Evolutionary conservation across 306 rosid genomes (phyloP), one percentile per base, ranked within the genome.

Genomic region (Pyrus pyrifolia): DNA sequence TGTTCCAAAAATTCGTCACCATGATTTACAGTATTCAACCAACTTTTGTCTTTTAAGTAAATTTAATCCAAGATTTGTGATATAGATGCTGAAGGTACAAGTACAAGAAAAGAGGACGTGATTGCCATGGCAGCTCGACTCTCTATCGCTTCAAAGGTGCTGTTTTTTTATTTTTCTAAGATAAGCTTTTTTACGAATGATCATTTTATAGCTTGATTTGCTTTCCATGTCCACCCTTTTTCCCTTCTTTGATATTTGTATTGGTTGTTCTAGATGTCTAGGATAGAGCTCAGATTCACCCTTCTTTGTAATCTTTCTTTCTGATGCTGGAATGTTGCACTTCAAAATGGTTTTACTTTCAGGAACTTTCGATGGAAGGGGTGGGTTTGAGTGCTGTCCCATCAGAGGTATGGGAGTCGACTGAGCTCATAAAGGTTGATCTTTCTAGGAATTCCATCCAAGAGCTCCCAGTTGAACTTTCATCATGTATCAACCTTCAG

Each of bases 321-420:
- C 62, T 4, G 6, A 45, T 62, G 14, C 51, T 46, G 5, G 40
- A 44, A 46, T 15, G 22, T 33, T 61, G 76, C 35, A 27, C 62
- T 38, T n/a, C 57, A 19, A 35, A 60, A 65, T 78, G 83, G 18
- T 63, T 55, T 69, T 70, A 66, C 79, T 77, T 80, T 72, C 85
- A 94, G 98, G 98, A 94, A 82, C 88, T 94, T 81, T 90, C 92
- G 61, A 78, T 94, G 87, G 90, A 82, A 83, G 94, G 96, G 79
- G 33, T 87, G 78, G 96, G 89, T 76, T 90, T 93, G 87, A 87
- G 66, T 86, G 69, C 78, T 75, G 91, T 93, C 77, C 97, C 97
- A 61, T 80, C 95, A 67, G 93, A 94, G 85, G 93, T 89, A 59
- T 92, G 95, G 97, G 91, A 89, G 82, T 87, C 91, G 3, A 82